A percentile compares a stretch with the other conserved stretches of the same genome.
Evolutionary conservation across 2,329 filamentous ascomycete genomes (phyloP).

Genomic region (Pseudogymnoascus pannorum): DNA sequence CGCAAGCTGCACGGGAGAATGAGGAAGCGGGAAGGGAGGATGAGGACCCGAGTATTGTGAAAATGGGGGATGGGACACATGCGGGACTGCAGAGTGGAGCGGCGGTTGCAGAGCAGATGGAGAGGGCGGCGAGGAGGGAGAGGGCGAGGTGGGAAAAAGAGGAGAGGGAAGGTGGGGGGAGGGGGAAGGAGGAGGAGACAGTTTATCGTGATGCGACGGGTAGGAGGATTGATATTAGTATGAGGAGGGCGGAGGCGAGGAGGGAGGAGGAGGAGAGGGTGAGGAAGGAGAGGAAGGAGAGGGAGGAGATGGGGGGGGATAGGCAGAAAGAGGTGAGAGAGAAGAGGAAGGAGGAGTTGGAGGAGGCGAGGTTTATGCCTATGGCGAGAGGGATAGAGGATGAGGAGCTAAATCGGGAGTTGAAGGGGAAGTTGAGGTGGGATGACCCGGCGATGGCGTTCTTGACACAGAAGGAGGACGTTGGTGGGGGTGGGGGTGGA

Average conservation of each 20-base stretch:
- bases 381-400: slow-evolving; percentile 80
- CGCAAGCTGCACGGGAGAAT: slow-evolving; percentile 61
- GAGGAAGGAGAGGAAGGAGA: slow-evolving; percentile 54
- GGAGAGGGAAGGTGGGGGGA: slow-evolving; percentile 32
- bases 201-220: slow-evolving; percentile 94
- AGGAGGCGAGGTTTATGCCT: slow-evolving; percentile 75
- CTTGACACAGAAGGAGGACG: slow-evolving; percentile 45
- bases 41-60: slow-evolving; percentile 46
- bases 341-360: slow-evolving; percentile 57
- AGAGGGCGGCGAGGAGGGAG: slow-evolving; percentile 60
- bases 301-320: slow-evolving; percentile 72
- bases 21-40: slow-evolving; percentile 41
- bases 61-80: slow-evolving; percentile 81
- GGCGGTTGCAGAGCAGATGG: slow-evolving; percentile 63
- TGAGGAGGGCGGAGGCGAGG: slow-evolving; percentile 84
- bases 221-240: slow-evolving; percentile 83
- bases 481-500: slow-evolving; percentile 8
- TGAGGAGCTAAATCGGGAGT: slow-evolving; percentile 72
- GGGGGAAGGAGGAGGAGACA: slow-evolving; percentile 59
- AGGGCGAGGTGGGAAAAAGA: slow-evolving; percentile 40
- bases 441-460: slow-evolving; percentile 89
- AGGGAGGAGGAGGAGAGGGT: slow-evolving; percentile 67
- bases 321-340: slow-evolving; percentile 68
- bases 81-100: slow-evolving; percentile 81
- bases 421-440: slow-evolving; percentile 74